Conservation (phyloP, 192 early-diverging fungal species). For the Coemansia sp. region DNA sequence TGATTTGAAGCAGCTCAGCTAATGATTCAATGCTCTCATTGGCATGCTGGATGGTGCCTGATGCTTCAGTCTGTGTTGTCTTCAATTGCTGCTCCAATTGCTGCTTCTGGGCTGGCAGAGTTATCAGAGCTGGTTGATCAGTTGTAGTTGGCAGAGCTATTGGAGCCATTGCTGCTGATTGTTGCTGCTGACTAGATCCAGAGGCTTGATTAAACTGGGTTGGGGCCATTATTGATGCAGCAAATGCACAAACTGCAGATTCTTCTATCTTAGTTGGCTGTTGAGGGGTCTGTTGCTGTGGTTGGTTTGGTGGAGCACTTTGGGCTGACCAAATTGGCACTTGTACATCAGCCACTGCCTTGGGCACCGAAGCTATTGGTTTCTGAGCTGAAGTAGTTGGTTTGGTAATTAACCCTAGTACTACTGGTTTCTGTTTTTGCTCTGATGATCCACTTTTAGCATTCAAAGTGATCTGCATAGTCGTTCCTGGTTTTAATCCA, state of each 20-base stretch:
- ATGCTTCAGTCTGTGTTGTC: not conserved
- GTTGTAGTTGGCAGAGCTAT: not conserved
- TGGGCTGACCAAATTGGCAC: not conserved
- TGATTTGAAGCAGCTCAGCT: not conserved
- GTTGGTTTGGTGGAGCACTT: not conserved
- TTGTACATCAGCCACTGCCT: not conserved
- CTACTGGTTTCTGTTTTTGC: not conserved
- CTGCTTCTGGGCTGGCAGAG: not conserved
- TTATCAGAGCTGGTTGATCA: not conserved
- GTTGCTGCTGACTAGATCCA: not conserved
- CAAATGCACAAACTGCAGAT: not conserved
- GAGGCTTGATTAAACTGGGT: not conserved
- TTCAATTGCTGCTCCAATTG: not conserved
- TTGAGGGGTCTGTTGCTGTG: not conserved
- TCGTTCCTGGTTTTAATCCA: too few species aligned
- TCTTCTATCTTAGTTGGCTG: not conserved
- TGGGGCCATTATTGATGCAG: not conserved
- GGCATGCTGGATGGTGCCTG: not conserved
- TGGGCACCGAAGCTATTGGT: not conserved
- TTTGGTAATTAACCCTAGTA: not conserved
- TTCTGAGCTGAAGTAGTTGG: not conserved
- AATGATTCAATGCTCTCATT: constrained; percentile 5
- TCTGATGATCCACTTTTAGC: not conserved
- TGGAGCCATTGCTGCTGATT: not conserved
- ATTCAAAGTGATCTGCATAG: too few species aligned